phyloP scores from a whole-genome alignment of 78 protist species.

The Dictyostelium citrinum region DNA sequence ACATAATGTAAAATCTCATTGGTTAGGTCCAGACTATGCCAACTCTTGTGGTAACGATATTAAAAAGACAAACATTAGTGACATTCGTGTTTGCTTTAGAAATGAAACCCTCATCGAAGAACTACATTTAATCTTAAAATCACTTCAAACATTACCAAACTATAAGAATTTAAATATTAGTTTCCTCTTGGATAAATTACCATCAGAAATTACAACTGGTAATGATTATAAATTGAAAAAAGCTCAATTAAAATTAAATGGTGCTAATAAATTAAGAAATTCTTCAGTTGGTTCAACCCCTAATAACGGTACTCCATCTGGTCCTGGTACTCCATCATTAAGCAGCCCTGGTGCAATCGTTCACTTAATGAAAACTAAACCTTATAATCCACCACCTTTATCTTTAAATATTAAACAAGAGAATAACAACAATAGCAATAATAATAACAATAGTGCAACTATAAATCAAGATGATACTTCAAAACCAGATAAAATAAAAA shows the following conservation, averaged over 20 bases:
- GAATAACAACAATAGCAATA: background rate
- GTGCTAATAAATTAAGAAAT: background rate
- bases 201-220: slow-evolving; percentile 7
- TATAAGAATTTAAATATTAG: slow-evolving; percentile 26
- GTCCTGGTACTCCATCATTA: background rate
- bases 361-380: slow-evolving; percentile 1
- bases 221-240: slow-evolving; percentile 13
- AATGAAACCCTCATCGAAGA: slow-evolving; percentile 87
- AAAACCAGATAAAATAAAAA: background rate
- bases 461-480: background rate
- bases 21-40: slow-evolving; percentile 88
- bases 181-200: slow-evolving; percentile 26
- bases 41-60: slow-evolving; percentile 44
- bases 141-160: slow-evolving; percentile 29
- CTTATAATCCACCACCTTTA: slow-evolving; percentile 43
- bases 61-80: slow-evolving; percentile 88
- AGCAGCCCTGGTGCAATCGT: background rate
- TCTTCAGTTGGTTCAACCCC: slow-evolving; percentile 5
- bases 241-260: background rate
- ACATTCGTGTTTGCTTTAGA: slow-evolving; percentile 89
- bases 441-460: background rate
- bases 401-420: slow-evolving; percentile 38
- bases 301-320: background rate
- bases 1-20: slow-evolving; percentile 75
- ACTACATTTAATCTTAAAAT: slow-evolving; percentile 47